Percentiles rank a stretch among this genome's conserved stretches.
Conservation (phyloP, 805 yeast species). For the Metschnikowia lunata region DNA sequence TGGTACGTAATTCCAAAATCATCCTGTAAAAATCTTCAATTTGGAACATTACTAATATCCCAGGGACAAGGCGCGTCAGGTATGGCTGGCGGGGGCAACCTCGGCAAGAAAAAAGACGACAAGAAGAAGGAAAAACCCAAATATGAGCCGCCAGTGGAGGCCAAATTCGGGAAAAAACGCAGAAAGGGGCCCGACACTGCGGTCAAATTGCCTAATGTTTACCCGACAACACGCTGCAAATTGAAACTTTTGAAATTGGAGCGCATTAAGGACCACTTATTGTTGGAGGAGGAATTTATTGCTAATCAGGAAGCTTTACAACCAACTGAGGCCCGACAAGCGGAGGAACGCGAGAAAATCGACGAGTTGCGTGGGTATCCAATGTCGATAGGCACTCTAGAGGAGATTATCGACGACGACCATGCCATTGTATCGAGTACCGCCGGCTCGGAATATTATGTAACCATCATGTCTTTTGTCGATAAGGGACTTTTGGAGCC, state of each 20-base stretch:
- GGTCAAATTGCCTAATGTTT: slow-evolving; percentile 77
- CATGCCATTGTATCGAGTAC: slow-evolving; percentile 96
- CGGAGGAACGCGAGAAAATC: slow-evolving; percentile 90
- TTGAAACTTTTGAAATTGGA: slow-evolving; percentile 87
- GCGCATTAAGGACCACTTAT: slow-evolving; percentile 91
- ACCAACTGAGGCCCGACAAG: slow-evolving; percentile 94
- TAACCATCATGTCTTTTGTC: slow-evolving; percentile 90
- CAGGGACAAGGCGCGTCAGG: slow-evolving; percentile 56
- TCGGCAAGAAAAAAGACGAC: slow-evolving; percentile 49
- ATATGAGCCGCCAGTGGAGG: slow-evolving; percentile 97
- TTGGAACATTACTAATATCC: slow-evolving; percentile 8
- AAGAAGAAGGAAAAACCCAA: slow-evolving; percentile 83
- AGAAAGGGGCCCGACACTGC: slow-evolving; percentile 90
- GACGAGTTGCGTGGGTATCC: slow-evolving; percentile 97
- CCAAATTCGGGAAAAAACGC: slow-evolving; percentile 88
- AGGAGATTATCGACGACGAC: slow-evolving; percentile 96
- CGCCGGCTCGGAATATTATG: slow-evolving; percentile 96
- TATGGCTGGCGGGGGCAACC: slow-evolving; percentile 47
- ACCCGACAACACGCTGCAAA: slow-evolving; percentile 92
- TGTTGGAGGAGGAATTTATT: slow-evolving; percentile 93
- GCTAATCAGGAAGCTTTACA: slow-evolving; percentile 91
- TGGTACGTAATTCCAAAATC: slow-evolving; percentile 6
- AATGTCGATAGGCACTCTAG: slow-evolving; percentile 92
- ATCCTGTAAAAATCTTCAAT: not conserved
- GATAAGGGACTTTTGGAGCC: slow-evolving; percentile 96